A percentile compares a stretch with the other conserved stretches of the same genome.
Evolutionary conservation across 1,284 basidiomycete species (phyloP).

Genomic region (Inonotus hispidus): DNA sequence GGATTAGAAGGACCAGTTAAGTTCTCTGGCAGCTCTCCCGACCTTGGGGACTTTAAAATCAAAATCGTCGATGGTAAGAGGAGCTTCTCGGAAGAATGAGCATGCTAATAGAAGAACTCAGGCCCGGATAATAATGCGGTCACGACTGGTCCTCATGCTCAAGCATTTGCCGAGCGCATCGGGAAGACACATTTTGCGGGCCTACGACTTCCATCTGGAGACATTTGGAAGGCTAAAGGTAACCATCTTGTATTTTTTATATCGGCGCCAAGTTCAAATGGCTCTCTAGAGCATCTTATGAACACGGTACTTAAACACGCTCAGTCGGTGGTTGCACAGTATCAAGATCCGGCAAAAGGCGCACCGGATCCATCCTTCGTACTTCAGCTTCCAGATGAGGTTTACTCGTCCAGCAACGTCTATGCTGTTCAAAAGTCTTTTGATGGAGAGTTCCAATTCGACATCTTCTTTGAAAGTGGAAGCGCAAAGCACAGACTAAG

Average conservation of each 20-base stretch:
- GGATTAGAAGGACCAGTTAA: constrained; percentile 66
- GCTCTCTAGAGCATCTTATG: constrained; percentile 54
- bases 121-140: constrained; percentile 54
- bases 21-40: constrained; percentile 67
- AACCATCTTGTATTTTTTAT: constrained; percentile 11
- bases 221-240: constrained; percentile 86
- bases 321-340: constrained; percentile 48
- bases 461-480: constrained; percentile 78
- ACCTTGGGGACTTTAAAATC: constrained; percentile 78
- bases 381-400: constrained; percentile 71
- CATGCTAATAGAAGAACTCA: constrained; percentile 25
- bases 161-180: constrained; percentile 56
- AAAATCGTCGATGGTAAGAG: constrained; percentile 72
- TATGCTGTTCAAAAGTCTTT: constrained; percentile 84
- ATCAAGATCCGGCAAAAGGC: constrained; percentile 43
- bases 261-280: background rate
- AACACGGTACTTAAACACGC: constrained; percentile 58
- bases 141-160: constrained; percentile 47
- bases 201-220: constrained; percentile 53
- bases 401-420: constrained; percentile 69
- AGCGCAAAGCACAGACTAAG: constrained; percentile 55
- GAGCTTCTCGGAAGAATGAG: background rate
- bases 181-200: constrained; percentile 75
- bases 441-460: constrained; percentile 80
- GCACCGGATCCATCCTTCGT: constrained; percentile 77